Base-by-base conservation (phyloP, 306 rosid species). In the Lupinus albus region DNA sequence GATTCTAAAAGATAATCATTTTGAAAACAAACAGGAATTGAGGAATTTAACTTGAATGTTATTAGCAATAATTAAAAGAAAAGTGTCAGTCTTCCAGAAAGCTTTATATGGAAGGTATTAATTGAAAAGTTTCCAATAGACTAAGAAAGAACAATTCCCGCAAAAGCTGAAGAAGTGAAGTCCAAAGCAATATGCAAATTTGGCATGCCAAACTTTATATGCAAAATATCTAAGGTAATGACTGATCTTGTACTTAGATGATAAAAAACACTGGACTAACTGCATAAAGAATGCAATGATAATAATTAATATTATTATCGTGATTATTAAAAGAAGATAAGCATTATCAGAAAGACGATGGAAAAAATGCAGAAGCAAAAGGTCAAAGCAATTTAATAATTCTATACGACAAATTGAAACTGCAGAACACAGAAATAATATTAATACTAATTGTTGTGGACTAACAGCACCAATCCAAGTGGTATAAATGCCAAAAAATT, bases 11-110 rank as follows among this genome's bases (percentile, higher is more conserved):
- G 53, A 70, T 21, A 36, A 15, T 7, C 51, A 61, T 61, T 76
- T 76, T 35, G 48, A 17, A 70, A 62, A 54, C 49, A 64, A 63
- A 16, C 45, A 68, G 39, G 59, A 18, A 52, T 46, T 36, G 49
- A 50, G 17, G 45, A 76, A 42, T 33, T n/a, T 59, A 48, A 46
- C 21, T 61, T 18, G 30, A 39, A 30, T 10, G 9, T 63, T 16
- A 20, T 48, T 53, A 63, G 51, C 28, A 53, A 12, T 15, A 44
- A 18, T 62, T 15, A 73, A 18, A 71, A 14, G 25, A 52, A 30
- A 48, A 25, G 25, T n/a, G 6, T 38, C 14, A 11, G 18, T 5
- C 41, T 73, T 73, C 45, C 42, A 21, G 41, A 73, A 36, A 38
- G 38, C 1, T 20, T 16, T 65, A 13, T 64, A 32, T 50, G 18